These are phyloP conservation scores for Lathyrus aphaca DNA, from an alignment of 306 rosid species.

Conservation along the genomic window DNA sequence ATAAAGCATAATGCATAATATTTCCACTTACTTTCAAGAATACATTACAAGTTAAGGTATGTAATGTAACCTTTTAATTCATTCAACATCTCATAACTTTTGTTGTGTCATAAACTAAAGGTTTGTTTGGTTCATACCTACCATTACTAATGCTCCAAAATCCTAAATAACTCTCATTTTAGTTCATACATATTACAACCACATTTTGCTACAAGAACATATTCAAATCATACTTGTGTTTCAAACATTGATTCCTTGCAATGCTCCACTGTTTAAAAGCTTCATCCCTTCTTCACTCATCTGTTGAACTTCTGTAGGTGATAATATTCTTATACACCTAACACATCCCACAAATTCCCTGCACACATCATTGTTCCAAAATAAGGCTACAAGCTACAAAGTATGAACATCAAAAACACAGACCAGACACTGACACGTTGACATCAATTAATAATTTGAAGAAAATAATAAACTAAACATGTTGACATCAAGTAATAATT, in stretches of 20 bases:
- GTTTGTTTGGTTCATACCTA: conserved; percentile 26
- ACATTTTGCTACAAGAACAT: conserved; percentile 16
- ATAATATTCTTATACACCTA: conserved; percentile 80
- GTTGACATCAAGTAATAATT: no score
- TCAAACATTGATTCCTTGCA: conserved; percentile 70
- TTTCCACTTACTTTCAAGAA: conserved; percentile 25
- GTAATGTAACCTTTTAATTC: conserved; percentile 25
- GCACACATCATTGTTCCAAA: conserved; percentile 35
- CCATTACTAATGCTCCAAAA: conserved; percentile 3
- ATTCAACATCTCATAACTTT: conserved; percentile 33
- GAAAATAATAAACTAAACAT: no score
- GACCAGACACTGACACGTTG: no score
- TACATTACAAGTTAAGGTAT: conserved; percentile 25
- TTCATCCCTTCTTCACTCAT: conserved; percentile 99
- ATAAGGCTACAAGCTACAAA: no score
- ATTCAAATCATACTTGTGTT: conserved; percentile 10
- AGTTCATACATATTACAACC: conserved; percentile 36
- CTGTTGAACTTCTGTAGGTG: conserved; percentile 88
- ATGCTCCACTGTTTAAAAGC: conserved; percentile 82
- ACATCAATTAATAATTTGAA: no score
- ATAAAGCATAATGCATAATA: conserved; percentile 16
- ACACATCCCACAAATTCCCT: conserved; percentile 94
- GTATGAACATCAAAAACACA: no score
- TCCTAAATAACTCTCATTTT: conserved; percentile 26
- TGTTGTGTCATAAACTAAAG: conserved; percentile 23